Base-by-base conservation (phyloP, 164 flowering plant species). In the Litsea cubeba region DNA sequence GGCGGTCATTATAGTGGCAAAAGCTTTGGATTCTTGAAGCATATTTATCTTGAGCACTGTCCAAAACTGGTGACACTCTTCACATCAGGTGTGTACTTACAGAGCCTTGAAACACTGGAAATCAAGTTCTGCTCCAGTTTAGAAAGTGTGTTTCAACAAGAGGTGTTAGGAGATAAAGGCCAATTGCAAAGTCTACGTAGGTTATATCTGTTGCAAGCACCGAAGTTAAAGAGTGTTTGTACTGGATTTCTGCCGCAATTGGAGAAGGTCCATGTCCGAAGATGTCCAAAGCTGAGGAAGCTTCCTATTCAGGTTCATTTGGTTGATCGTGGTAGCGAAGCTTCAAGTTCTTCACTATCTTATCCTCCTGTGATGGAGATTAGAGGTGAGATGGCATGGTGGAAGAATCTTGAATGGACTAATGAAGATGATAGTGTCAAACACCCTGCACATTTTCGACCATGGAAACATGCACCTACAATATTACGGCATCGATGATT, bases 11-110 rank as follows among this genome's bases (percentile, higher is more conserved):
- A 5, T 15, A 28, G 54, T 11, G 20, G 71, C 18, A 12, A 23
- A n/a, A 68, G 71, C 54, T 46, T 46, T n/a, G 12, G 25, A 11
- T 35, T 22, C 54, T 35, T 68, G 46, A 68, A 40, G 54, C 12
- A 40, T 12, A n/a, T 68, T n/a, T 40, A 68, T 49, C n/a, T 68
- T 35, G 71, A 68, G n/a, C 20, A 8, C 46, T 40, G 71, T 23
- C 71, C 71, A 3, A 68, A 49, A 35, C 71, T 68, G 3, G 46
- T 68, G 22, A 22, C 40, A 12, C 12, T 68, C 51, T 68, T 68
- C 70, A 26, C 69, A 24, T 28, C 69, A 15, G n/a, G 10, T 32
- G 69, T 30, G n/a, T 30, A 3, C 12, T 30, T 66, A 30, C 69
- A 28, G 7, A 66, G 50, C 40, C 23, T 66, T 24, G 69, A 66